A percentile compares a stretch with the other conserved stretches of the same genome.
These are phyloP conservation scores for Tetrastigma voinierianum DNA, from an alignment of 164 flowering plant genomes.

Conservation along the genomic window DNA sequence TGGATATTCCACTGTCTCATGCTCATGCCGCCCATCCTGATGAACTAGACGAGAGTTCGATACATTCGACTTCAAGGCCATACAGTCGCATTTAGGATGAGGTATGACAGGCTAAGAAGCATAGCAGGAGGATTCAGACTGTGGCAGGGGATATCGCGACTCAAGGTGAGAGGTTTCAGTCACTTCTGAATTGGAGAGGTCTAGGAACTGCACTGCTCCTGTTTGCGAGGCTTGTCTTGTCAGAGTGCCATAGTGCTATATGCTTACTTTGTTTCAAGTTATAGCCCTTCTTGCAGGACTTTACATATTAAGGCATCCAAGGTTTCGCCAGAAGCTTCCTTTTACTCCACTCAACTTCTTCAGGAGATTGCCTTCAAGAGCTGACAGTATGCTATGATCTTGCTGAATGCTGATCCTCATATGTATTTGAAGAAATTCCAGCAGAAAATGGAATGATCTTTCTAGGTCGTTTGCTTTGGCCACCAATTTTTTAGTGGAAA, in stretches of 20 bases:
- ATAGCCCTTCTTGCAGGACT: constrained; percentile 52
- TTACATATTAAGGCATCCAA: constrained; percentile 63
- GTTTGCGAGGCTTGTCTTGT: constrained; percentile 60
- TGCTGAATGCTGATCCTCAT: no score
- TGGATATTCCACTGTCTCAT: constrained; percentile 71
- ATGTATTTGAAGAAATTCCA: no score
- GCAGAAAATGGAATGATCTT: no score
- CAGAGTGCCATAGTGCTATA: constrained; percentile 68
- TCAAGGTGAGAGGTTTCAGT: constrained; percentile 76
- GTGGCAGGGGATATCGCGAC: constrained; percentile 76
- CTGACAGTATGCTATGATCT: constrained; percentile 64
- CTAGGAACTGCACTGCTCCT: constrained; percentile 72
- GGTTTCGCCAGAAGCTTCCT: constrained; percentile 73
- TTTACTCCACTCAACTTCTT: constrained; percentile 67
- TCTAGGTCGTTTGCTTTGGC: no score
- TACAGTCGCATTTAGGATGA: constrained; percentile 62
- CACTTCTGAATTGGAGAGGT: constrained; percentile 76
- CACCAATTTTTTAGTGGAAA: no score
- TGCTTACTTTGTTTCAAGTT: constrained; percentile 63
- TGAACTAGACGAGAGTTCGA: constrained; percentile 82
- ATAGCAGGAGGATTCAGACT: constrained; percentile 71
- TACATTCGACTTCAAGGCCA: constrained; percentile 53
- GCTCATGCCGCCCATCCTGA: constrained; percentile 64
- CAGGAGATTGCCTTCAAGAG: constrained; percentile 64
- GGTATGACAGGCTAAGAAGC: constrained; percentile 68